Base-by-base conservation (phyloP, 352 stramenopile genomes). In the Hyaloperonospora arabidopsidis region DNA sequence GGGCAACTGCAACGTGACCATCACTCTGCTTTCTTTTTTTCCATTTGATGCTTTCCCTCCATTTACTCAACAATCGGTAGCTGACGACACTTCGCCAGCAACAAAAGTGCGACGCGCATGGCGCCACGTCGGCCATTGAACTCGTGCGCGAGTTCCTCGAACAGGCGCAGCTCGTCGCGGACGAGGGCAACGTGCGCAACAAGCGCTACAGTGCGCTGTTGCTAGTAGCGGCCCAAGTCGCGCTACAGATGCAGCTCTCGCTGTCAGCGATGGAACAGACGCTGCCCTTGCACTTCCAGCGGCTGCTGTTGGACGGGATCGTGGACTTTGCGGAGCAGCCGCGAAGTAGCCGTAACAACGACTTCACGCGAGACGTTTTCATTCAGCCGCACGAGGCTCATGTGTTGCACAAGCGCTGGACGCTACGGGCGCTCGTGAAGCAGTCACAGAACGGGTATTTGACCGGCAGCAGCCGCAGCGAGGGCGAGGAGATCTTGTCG, bases 81-180 rank as follows among this genome's bases (percentile, higher is more conserved):
- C 54, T 90, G 15, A 51, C 59, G 11, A 77, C 54, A 14, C 63
- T 90, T 22, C 67, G 65, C 6, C 61, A 75, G 18, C 76, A 90
- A 45, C 61, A 70, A 22, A 61, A 72, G 1, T 46, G 52, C 12
- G 68, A 76, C 36, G 57, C 52, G 13, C 74, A 90, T 52, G 70
- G 70, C 36, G 74, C 74, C 23, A 90, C 76, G 41, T 84, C 77
- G 1, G 80, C 80, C 28, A 86, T 88, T 45, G 80, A 90, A 49
- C 63, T 90, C 35, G 72, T 90, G 51, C 80, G 80, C 34, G 83
- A 93, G 63, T 88, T 93, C 59, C 65, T 93, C 22, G 77, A 89
- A 61, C 82, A 93, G 51, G 83, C 79, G 55, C 78, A 93, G 63
- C 75, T 91, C 23, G 80, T 89, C 11, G 76, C 83, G 1, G 70